Conservation (phyloP, 2,329 filamentous ascomycete species). For the Aureobasidium sp. region DNA sequence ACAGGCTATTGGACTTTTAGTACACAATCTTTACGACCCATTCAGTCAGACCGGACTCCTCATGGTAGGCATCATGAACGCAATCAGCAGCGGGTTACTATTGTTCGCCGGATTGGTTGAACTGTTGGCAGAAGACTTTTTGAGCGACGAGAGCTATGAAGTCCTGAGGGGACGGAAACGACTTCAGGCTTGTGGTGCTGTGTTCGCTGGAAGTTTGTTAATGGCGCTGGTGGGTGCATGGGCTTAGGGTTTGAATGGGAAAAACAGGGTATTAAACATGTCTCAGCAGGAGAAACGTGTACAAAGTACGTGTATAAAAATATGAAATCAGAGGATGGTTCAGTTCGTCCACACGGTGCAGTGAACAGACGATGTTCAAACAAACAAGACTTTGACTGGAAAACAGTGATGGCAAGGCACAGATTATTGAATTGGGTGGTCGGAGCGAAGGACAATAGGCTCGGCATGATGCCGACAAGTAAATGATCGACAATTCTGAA, state of each 20-base stretch:
- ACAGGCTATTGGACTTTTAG: constrained; percentile 40
- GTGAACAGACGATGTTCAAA: neutral
- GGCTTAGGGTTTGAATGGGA: constrained; percentile 35
- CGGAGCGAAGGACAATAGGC: neutral
- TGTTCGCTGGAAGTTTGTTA: constrained; percentile 49
- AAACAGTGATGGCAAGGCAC: neutral
- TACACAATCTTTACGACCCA: constrained; percentile 44
- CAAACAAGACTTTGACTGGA: neutral
- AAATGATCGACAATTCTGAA: neutral
- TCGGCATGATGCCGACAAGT: constrained; percentile 2
- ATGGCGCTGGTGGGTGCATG: constrained; percentile 62
- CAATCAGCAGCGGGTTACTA: constrained; percentile 38
- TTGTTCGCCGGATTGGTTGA: constrained; percentile 43
- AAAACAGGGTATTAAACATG: neutral
- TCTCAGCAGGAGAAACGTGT: neutral
- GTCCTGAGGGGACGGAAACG: constrained; percentile 48
- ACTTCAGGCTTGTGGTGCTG: constrained; percentile 52
- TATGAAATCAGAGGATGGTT: neutral
- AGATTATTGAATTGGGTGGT: neutral
- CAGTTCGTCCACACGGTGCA: neutral
- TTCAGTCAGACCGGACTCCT: constrained; percentile 39
- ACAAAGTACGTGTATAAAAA: neutral
- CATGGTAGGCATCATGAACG: constrained; percentile 44
- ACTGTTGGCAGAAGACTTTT: constrained; percentile 41
- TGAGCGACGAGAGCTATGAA: constrained; percentile 56